These are phyloP conservation scores for Trichoderma afroharzianum DNA, from an alignment of 2,329 filamentous ascomycete genomes.

Conservation along the genomic window DNA sequence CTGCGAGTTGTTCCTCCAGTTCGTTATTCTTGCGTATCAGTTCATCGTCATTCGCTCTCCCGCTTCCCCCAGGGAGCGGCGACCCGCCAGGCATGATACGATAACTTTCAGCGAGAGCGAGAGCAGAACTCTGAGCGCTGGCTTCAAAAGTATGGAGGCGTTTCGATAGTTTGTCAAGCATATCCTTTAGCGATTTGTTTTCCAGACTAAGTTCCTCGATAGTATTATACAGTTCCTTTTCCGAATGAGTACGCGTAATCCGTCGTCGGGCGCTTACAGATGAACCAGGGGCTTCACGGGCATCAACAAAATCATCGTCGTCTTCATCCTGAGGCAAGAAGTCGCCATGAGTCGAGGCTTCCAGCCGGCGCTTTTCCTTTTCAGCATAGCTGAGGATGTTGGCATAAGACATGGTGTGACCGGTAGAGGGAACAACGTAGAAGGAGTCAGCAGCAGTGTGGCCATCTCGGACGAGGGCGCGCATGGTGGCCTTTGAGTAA, in stretches of 20 bases:
- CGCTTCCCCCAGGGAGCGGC: constrained; percentile 35
- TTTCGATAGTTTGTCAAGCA: constrained; percentile 81
- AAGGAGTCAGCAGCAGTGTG: constrained; percentile 71
- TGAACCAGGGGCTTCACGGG: constrained; percentile 60
- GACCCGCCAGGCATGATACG: constrained; percentile 58
- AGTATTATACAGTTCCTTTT: constrained; percentile 57
- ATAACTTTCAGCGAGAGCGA: constrained; percentile 82
- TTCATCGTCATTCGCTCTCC: constrained; percentile 29
- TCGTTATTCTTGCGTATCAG: constrained; percentile 54
- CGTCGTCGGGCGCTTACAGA: constrained; percentile 41
- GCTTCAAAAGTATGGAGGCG: constrained; percentile 92
- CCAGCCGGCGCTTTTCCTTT: constrained; percentile 61
- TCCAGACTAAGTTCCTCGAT: constrained; percentile 86
- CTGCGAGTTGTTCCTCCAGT: constrained; percentile 62
- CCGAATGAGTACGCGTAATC: constrained; percentile 38
- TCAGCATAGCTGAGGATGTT: constrained; percentile 73
- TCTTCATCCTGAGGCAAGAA: constrained; percentile 47
- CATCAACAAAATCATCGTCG: constrained; percentile 88
- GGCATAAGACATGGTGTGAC: constrained; percentile 89
- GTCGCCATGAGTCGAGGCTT: constrained; percentile 48
- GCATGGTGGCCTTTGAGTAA: constrained; percentile 80
- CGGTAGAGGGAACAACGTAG: constrained; percentile 89
- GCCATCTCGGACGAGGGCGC: constrained; percentile 69
- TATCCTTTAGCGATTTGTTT: constrained; percentile 79
- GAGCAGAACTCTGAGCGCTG: constrained; percentile 80